Conservation (phyloP, 129 eudicot species). For the Pittosporum tobira region DNA sequence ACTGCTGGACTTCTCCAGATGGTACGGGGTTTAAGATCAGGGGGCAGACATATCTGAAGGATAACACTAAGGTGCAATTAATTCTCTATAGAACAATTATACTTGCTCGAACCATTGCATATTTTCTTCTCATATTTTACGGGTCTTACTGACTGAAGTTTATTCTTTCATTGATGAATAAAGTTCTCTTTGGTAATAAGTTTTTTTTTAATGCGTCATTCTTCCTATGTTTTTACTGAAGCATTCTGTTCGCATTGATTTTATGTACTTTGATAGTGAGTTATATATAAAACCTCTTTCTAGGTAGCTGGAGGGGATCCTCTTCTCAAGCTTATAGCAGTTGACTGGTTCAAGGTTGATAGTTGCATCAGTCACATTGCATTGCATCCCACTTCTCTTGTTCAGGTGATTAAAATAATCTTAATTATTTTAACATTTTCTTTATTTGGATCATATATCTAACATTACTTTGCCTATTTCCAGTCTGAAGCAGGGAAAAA, state of each 20-base stretch:
- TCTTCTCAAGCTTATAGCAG: constrained; percentile 86
- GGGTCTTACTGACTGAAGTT: no score
- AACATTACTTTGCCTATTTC: constrained; percentile 21
- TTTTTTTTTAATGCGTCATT: not conserved
- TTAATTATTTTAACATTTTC: not conserved
- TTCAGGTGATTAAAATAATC: constrained; percentile 48
- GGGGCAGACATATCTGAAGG: constrained; percentile 84
- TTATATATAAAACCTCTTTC: constrained; percentile 4
- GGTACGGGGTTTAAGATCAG: constrained; percentile 88
- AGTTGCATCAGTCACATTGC: constrained; percentile 50
- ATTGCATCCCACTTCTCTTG: constrained; percentile 79
- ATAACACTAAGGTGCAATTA: constrained; percentile 57
- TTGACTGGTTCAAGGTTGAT: constrained; percentile 92
- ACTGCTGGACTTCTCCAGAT: constrained; percentile 91
- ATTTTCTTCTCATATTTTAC: not conserved
- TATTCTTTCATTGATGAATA: no score
- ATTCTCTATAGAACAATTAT: not conserved
- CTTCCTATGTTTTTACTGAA: not conserved
- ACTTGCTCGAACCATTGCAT: not conserved
- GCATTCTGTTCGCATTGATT: not conserved
- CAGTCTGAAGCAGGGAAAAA: constrained; percentile 87
- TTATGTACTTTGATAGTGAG: not conserved
- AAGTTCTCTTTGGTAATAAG: not conserved
- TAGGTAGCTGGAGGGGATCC: constrained; percentile 93
- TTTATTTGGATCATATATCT: constrained; percentile 1